phyloP scores from a whole-genome alignment of 352 stramenopile species.

The Aphanomyces cochlioides region DNA sequence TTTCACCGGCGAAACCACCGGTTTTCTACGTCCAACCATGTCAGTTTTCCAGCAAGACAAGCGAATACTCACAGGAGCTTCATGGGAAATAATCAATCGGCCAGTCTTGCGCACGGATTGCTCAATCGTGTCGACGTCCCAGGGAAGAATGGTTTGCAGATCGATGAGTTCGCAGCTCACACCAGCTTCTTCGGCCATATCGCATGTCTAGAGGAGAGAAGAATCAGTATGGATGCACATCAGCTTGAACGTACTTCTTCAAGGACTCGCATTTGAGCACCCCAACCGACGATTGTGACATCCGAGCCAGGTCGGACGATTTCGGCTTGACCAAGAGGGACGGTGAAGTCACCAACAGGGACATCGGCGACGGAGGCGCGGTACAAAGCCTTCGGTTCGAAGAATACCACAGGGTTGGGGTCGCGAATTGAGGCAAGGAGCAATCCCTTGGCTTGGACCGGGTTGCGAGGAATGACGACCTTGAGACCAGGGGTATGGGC shows the following conservation, averaged over 20 bases:
- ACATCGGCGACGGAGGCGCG: constrained; percentile 94
- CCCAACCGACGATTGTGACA: constrained; percentile 95
- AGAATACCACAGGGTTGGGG: constrained; percentile 96
- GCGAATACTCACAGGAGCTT: constrained; percentile 84
- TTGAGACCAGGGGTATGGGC: constrained; percentile 97
- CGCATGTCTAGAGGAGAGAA: constrained; percentile 45
- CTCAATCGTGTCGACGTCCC: constrained; percentile 93
- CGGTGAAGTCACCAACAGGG: constrained; percentile 92
- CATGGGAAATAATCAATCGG: constrained; percentile 94
- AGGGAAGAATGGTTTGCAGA: constrained; percentile 96
- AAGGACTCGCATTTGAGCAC: constrained; percentile 86
- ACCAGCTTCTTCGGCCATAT: constrained; percentile 86
- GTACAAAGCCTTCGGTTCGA: constrained; percentile 99
- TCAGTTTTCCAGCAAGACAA: neutral
- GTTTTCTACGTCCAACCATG: constrained; percentile 48
- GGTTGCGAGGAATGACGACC: constrained; percentile 94
- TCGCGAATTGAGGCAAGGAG: constrained; percentile 94
- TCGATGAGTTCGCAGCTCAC: constrained; percentile 98
- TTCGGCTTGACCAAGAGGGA: constrained; percentile 92
- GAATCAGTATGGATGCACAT: neutral
- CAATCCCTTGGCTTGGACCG: constrained; percentile 93
- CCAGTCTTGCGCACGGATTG: constrained; percentile 97
- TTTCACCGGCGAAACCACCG: constrained; percentile 94
- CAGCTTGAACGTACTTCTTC: constrained; percentile 39
- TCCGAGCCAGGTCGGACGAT: constrained; percentile 90